Evolutionary conservation across 139 green algal species (phyloP), one percentile per base, ranked within the genome.

Genomic region (Chlorella vulgaris): DNA sequence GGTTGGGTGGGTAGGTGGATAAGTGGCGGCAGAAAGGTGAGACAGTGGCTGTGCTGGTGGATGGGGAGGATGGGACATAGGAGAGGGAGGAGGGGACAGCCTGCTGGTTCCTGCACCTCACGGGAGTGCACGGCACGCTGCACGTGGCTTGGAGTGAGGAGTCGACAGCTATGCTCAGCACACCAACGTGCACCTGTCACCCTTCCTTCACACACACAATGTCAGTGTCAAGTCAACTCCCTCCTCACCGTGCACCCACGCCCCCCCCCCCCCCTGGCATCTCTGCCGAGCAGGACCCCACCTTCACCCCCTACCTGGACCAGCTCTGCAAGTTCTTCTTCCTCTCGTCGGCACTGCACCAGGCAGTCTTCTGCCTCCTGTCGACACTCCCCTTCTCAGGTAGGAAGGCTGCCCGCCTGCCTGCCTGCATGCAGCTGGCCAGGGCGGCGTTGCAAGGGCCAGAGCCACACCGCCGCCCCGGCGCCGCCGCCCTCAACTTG

Each of bases 291-390:
- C 69, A 76, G 73, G 51, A 79, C 35, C 51, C 73, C 2, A 39
- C 78, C 1, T 94, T 90, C 62, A 29, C 47, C 0, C 73, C 85
- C 31, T 90, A 90, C 81, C 47, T 93, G 6, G 87, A 89, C 67
- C 71, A 78, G 68, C 82, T 93, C 13, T 90, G 82, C 73, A 88
- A 88, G 58, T 88, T 93, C 50, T 90, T 91, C 77, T 93, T 93
- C 83, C 82, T 92, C 36, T 80, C 83, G 0, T 83, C 67, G 5
- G 90, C 82, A 36, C 22, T 96, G 3, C 91, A 95, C 84, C 93
- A 96, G 76, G 58, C 89, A 22, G 83, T 91, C 0, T 94, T 96
- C 61, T 83, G 80, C 26, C 7, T 83, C 1, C 75, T 88, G 19
- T 88, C 68, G 79, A 87, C 65, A 18, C 83, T 95, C 79, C 89